A percentile compares a stretch with the other conserved stretches of the same genome.
Evolutionary conservation across 2,329 filamentous ascomycete species (phyloP).

Genomic region (Curvularia hawaiiensis): DNA sequence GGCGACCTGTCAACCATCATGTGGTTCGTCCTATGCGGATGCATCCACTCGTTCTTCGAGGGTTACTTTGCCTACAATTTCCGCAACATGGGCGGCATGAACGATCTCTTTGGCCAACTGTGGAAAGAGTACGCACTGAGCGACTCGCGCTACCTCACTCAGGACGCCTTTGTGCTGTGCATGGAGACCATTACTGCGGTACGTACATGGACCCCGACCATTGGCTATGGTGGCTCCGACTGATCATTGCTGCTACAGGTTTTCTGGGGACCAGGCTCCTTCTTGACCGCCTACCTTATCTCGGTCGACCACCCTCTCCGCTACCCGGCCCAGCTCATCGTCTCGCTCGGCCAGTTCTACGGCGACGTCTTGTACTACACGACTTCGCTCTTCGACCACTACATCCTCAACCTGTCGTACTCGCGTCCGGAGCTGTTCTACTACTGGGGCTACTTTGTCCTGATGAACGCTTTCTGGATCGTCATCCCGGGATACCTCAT

Average conservation of each 20-base stretch:
- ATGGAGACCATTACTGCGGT: constrained; percentile 84
- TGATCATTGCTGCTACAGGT: constrained; percentile 48
- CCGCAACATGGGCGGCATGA: constrained; percentile 65
- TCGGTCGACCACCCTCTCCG: constrained; percentile 60
- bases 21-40: constrained; percentile 78
- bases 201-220: constrained; percentile 38
- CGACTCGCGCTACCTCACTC: constrained; percentile 84
- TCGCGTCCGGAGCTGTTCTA: constrained; percentile 67
- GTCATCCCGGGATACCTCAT: constrained; percentile 57
- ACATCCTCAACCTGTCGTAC: constrained; percentile 59
- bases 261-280: constrained; percentile 66
- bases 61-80: constrained; percentile 81
- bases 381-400: constrained; percentile 66
- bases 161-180: constrained; percentile 79
- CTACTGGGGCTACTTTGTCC: constrained; percentile 69
- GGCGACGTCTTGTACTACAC: constrained; percentile 69
- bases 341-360: constrained; percentile 68
- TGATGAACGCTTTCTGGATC: constrained; percentile 72
- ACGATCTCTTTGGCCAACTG: constrained; percentile 79
- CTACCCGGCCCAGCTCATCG: constrained; percentile 64
- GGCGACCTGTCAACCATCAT: constrained; percentile 65
- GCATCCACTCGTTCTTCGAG: constrained; percentile 82
- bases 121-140: constrained; percentile 94
- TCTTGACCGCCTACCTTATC: constrained; percentile 61
- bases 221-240: not conserved